A percentile compares a stretch with the other conserved stretches of the same genome.
Conservation (phyloP, 305 asterid genomes). For the Withania somnifera region DNA sequence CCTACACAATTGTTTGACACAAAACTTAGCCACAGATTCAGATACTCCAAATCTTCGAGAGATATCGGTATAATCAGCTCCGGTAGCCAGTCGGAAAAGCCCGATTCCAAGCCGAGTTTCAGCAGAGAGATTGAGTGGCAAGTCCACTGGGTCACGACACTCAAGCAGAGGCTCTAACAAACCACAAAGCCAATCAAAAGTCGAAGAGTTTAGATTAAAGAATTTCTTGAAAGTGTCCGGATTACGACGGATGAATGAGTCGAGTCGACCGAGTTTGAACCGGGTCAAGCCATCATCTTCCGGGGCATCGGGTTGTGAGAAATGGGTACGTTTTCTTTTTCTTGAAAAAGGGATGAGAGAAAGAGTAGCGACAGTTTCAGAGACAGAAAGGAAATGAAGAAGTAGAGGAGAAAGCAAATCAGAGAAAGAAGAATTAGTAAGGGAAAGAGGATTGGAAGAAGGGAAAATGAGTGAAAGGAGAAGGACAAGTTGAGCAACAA, state of each 20-base stretch:
- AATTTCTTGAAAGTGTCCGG: slow-evolving; percentile 47
- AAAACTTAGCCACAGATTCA: slow-evolving; percentile 36
- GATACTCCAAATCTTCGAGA: slow-evolving; percentile 44
- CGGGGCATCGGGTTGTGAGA: slow-evolving; percentile 5
- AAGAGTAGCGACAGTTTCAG: slow-evolving; percentile 35
- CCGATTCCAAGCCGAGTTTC: slow-evolving; percentile 73
- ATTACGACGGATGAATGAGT: slow-evolving; percentile 18
- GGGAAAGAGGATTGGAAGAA: slow-evolving; percentile 18
- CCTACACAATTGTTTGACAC: slow-evolving; percentile 77
- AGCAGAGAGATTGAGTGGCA: slow-evolving; percentile 46
- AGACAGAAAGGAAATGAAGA: slow-evolving; percentile 36
- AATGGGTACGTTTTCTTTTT: slow-evolving; percentile 47
- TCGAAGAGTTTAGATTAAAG: slow-evolving; percentile 50
- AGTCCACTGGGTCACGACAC: slow-evolving; percentile 70
- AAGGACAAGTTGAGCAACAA: slow-evolving; percentile 42
- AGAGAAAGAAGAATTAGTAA: not conserved
- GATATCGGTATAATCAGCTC: slow-evolving; percentile 48
- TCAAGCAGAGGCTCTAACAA: slow-evolving; percentile 82
- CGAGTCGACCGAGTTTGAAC: slow-evolving; percentile 6
- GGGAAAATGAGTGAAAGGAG: slow-evolving; percentile 38
- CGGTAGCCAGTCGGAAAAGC: slow-evolving; percentile 60
- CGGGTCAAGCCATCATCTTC: slow-evolving; percentile 6
- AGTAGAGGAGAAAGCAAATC: slow-evolving; percentile 26
- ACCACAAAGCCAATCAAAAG: slow-evolving; percentile 84
- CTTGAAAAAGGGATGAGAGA: slow-evolving; percentile 25